Evolutionary conservation across 2,329 filamentous ascomycete species (phyloP), one percentile per base, ranked within the genome.

Genomic region (Plectosphaerella cucumerina): DNA sequence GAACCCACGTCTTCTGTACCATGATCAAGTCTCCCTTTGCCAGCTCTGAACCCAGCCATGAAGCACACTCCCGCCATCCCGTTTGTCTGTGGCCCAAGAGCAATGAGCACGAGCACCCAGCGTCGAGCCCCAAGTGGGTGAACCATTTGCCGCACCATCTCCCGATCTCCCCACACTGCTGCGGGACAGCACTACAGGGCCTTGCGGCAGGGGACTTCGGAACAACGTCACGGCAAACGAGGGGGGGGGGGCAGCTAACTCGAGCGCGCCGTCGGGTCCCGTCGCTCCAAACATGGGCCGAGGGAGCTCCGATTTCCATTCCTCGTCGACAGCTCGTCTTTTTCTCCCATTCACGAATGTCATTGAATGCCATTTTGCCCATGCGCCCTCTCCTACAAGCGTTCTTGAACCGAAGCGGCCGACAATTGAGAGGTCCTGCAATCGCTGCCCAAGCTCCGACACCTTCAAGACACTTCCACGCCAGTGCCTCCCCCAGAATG

Each of bases 401-500:
- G 8, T 42, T 42, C 9, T n/a, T 42, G n/a, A 42, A 20, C n/a
- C 10, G 39, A 17, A 18, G 17, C 39, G 39, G 18, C n/a, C 26
- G 26, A 31, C 26, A 31, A 20, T 12, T 17, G 39, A 18, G 17
- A 42, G n/a, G n/a, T n/a, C n/a, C n/a, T 42, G 6, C 37, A 18
- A 18, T 6, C 37, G 18, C n/a, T n/a, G n/a, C 39, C 20, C 18
- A 17, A 42, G 39, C 10, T 9, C 8, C 18, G n/a, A 6, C 6
- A 17, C 11, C 39, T 12, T 20, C 8, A 11, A n/a, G 12, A 6
- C 42, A 22, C 42, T 44, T 47, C 11, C 15, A 21, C 33, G 26
- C 47, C 39, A 21, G 35, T 17, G 15, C 50, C 44, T 52, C 43
- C 22, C 6, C 14, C 59, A 79, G 67, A 54, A 93, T 93, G 86